These are phyloP conservation scores for Rhizoctonia solani DNA, from an alignment of 1,284 basidiomycete genomes.

Conservation along the genomic window DNA sequence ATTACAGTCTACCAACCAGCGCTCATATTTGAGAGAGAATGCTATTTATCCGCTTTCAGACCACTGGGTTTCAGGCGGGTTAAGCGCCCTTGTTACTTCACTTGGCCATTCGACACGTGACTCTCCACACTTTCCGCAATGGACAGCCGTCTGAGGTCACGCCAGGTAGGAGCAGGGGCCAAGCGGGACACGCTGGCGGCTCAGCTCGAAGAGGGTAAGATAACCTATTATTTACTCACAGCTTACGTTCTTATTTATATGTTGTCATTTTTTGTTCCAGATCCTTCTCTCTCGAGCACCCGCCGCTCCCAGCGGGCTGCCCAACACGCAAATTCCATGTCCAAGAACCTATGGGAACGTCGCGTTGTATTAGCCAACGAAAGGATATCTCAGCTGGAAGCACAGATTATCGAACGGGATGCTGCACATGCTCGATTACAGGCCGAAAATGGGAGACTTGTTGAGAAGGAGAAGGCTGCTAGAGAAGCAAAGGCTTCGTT, in stretches of 20 bases:
- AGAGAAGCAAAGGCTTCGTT: constrained; percentile 55
- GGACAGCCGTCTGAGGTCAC: constrained; percentile 21
- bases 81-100: background rate
- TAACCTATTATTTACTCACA: background rate
- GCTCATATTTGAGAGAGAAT: too few relatives aligned
- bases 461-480: constrained; percentile 16
- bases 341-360: constrained; percentile 62
- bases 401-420: constrained; percentile 19
- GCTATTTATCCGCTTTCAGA: too few relatives aligned
- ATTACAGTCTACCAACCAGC: too few relatives aligned
- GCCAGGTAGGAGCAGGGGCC: constrained; percentile 1
- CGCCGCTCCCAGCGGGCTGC: constrained; percentile 46
- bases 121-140: constrained; percentile 3
- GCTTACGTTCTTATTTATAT: background rate
- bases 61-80: background rate
- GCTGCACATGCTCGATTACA: background rate
- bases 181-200: constrained; percentile 33
- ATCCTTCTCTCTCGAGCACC: constrained; percentile 28
- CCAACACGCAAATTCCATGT: constrained; percentile 60
- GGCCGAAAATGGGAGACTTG: constrained; percentile 21
- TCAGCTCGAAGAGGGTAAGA: constrained; percentile 35
- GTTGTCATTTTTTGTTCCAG: background rate
- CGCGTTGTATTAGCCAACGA: constrained; percentile 62
- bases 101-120: background rate
- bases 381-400: constrained; percentile 21